A percentile compares a stretch with the other conserved stretches of the same genome.
phyloP scores from a whole-genome alignment of 495 filamentous ascomycete genomes.

The Haplographium delicatum region DNA sequence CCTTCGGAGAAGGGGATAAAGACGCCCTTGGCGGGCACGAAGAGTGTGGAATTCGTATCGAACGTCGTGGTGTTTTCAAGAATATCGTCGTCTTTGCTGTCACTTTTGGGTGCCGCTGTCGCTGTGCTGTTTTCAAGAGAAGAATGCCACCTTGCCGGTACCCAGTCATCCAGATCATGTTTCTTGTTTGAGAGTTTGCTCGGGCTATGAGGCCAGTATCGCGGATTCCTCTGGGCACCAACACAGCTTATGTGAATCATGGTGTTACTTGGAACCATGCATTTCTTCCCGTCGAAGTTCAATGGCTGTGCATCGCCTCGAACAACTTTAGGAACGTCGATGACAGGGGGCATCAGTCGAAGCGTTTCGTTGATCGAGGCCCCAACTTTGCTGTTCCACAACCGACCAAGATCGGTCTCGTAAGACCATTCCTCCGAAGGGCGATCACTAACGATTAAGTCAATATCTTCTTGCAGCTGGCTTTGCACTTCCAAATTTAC shows the following conservation, averaged over 20 bases:
- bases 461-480: slow-evolving; percentile 56
- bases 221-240: slow-evolving; percentile 54
- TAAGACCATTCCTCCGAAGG: slow-evolving; percentile 57
- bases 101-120: slow-evolving; percentile 42
- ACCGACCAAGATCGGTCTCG: slow-evolving; percentile 35
- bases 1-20: slow-evolving; percentile 74
- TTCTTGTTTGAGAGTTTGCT: slow-evolving; percentile 26
- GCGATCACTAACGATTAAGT: slow-evolving; percentile 44
- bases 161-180: slow-evolving; percentile 45
- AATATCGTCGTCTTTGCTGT: slow-evolving; percentile 44
- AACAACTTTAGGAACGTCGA: slow-evolving; percentile 56
- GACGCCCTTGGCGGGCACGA: slow-evolving; percentile 52
- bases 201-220: slow-evolving; percentile 40
- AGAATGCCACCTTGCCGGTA: slow-evolving; percentile 52
- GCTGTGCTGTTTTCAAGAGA: slow-evolving; percentile 28
- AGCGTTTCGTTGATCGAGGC: slow-evolving; percentile 66
- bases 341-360: slow-evolving; percentile 55
- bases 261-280: slow-evolving; percentile 43
- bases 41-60: slow-evolving; percentile 31
- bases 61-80: slow-evolving; percentile 44
- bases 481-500: slow-evolving; percentile 51
- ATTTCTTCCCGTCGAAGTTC: slow-evolving; percentile 41
- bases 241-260: slow-evolving; percentile 41
- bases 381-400: slow-evolving; percentile 54
- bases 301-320: slow-evolving; percentile 43